These are phyloP conservation scores for Saraca asoca DNA, from an alignment of 331 rosid species.

Conservation along the genomic window DNA sequence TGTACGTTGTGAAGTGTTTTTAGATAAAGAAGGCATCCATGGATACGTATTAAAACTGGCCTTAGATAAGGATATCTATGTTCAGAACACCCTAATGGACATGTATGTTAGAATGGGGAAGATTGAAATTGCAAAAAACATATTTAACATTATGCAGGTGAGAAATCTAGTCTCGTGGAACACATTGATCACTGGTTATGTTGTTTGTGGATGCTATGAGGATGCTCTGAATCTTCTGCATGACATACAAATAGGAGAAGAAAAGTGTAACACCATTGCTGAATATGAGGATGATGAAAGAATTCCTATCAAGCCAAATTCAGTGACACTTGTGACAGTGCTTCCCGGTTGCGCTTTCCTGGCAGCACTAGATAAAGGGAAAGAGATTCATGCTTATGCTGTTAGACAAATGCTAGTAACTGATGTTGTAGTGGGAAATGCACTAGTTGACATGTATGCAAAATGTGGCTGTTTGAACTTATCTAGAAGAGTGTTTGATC, in stretches of 20 bases:
- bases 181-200: constrained; percentile 79
- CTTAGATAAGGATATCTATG: constrained; percentile 59
- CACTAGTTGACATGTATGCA: constrained; percentile 89
- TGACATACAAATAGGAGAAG: constrained; percentile 54
- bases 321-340: constrained; percentile 81
- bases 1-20: constrained; percentile 48
- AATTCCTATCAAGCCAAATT: constrained; percentile 61
- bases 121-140: constrained; percentile 48
- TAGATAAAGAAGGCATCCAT: constrained; percentile 63
- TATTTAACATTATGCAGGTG: constrained; percentile 56
- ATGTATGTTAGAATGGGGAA: constrained; percentile 79
- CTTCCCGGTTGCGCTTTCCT: constrained; percentile 86
- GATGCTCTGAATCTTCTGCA: constrained; percentile 62
- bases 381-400: constrained; percentile 81
- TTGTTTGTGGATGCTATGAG: constrained; percentile 53
- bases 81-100: constrained; percentile 85
- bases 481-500: constrained; percentile 63
- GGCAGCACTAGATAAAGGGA: constrained; percentile 73
- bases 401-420: constrained; percentile 52
- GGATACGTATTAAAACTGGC: constrained; percentile 65
- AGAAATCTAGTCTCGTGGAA: constrained; percentile 89
- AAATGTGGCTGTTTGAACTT: constrained; percentile 79
- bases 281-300: constrained; percentile 40
- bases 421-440: constrained; percentile 88
- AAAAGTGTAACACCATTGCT: constrained; percentile 8